Evolutionary conservation across 768 basidiomycete species (phyloP).

Genomic region (Pleurotus pulmonarius): DNA sequence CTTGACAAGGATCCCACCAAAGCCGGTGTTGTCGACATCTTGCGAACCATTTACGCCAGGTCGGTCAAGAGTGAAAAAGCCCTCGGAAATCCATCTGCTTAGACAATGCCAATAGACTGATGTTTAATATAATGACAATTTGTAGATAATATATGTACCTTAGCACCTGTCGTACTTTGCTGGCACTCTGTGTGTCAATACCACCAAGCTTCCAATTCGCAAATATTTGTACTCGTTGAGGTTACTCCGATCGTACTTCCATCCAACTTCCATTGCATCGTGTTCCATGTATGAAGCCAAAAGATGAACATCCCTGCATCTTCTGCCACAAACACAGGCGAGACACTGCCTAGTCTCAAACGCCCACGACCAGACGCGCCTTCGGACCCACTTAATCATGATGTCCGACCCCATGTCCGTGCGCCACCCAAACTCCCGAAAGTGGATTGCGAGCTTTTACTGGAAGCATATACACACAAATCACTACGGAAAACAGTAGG

Average conservation of each 20-base stretch:
- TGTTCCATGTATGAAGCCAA: too few relatives aligned
- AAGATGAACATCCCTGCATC: too few relatives aligned
- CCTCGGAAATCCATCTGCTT: background rate
- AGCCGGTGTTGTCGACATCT: slow-evolving; percentile 25
- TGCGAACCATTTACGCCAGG: slow-evolving; percentile 22
- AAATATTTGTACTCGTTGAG: background rate
- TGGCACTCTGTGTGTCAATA: background rate
- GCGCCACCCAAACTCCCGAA: slow-evolving; percentile 40
- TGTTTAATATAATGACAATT: background rate
- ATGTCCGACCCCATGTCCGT: slow-evolving; percentile 4
- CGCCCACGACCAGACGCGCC: slow-evolving; percentile 9
- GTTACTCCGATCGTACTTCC: too few relatives aligned
- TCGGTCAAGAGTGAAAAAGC: background rate
- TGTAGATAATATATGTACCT: background rate
- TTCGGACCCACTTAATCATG: background rate
- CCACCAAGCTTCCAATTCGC: background rate
- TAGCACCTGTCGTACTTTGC: background rate
- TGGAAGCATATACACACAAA: slow-evolving; percentile 69
- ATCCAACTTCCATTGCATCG: too few relatives aligned
- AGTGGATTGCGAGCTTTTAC: slow-evolving; percentile 45
- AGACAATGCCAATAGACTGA: too few relatives aligned
- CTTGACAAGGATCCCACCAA: slow-evolving; percentile 37
- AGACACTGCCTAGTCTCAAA: background rate
- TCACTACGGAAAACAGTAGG: slow-evolving; percentile 45
- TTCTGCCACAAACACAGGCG: too few relatives aligned